Percentiles rank a stretch among this genome's conserved stretches.
These are phyloP conservation scores for Solanum dulcamara DNA, from an alignment of 257 asterid genomes.

Conservation along the genomic window DNA sequence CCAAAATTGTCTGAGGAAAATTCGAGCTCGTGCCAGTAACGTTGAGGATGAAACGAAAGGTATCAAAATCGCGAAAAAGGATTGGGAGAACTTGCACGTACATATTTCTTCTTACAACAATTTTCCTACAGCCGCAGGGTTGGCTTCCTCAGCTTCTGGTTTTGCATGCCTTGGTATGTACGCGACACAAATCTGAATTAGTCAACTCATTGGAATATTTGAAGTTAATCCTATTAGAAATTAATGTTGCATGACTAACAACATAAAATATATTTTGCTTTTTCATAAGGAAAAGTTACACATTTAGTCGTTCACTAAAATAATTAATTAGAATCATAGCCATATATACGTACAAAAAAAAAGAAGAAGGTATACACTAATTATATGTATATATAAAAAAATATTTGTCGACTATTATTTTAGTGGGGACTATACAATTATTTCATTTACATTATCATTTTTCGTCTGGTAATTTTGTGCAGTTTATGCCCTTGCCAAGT, in stretches of 20 bases:
- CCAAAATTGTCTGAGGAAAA: constrained; percentile 81
- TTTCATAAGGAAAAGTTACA: too few relatives aligned
- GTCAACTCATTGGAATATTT: not conserved
- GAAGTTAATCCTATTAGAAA: too few relatives aligned
- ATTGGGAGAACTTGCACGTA: constrained; percentile 77
- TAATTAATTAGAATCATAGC: too few relatives aligned
- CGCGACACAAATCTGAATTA: too few relatives aligned
- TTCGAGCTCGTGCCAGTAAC: constrained; percentile 78
- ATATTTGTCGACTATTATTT: not conserved
- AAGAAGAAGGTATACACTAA: too few relatives aligned
- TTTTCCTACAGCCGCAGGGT: constrained; percentile 97
- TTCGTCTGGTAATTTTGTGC: constrained; percentile 3
- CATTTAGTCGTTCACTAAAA: too few relatives aligned
- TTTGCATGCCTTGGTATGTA: constrained; percentile 86
- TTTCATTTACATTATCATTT: too few relatives aligned
- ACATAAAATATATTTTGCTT: too few relatives aligned
- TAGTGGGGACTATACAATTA: too few relatives aligned
- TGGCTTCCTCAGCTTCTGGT: constrained; percentile 99
- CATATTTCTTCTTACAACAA: constrained; percentile 91
- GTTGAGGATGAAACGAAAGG: constrained; percentile 78
- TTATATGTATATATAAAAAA: too few relatives aligned
- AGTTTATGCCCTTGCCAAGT: constrained; percentile 87
- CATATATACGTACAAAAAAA: too few relatives aligned
- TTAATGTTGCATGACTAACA: too few relatives aligned
- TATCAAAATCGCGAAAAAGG: constrained; percentile 59